Evolutionary conservation across 2,329 filamentous ascomycete species (phyloP).

Genomic region (Verticillium nubilum): DNA sequence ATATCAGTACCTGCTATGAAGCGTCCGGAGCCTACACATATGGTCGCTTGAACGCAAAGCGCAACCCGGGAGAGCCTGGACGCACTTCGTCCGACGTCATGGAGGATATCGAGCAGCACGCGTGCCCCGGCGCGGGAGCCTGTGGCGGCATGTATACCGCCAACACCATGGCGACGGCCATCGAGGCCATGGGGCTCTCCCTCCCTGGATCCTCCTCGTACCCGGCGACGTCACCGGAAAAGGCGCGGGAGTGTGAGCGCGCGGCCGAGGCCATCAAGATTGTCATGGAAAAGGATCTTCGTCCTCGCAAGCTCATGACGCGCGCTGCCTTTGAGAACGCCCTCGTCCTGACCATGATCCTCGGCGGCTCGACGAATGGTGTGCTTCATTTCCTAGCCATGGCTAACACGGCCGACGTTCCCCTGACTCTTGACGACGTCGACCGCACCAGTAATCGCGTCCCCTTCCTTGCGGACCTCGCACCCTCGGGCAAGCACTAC

Average conservation of each 20-base stretch:
- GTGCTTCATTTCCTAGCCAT: conserved; percentile 88
- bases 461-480: conserved; percentile 80
- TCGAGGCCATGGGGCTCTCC: conserved; percentile 81
- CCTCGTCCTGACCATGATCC: conserved; percentile 81
- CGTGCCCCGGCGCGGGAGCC: conserved; percentile 61
- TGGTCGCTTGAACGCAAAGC: conserved; percentile 67
- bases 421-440: conserved; percentile 75
- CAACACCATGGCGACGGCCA: conserved; percentile 88
- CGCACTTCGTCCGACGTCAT: conserved; percentile 73
- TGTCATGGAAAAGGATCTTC: conserved; percentile 79
- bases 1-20: conserved; percentile 86
- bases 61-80: conserved; percentile 52
- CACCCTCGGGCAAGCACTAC: conserved; percentile 76
- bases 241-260: conserved; percentile 80
- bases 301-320: conserved; percentile 73
- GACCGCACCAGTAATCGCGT: conserved; percentile 77
- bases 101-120: conserved; percentile 73
- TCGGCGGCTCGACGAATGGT: conserved; percentile 87
- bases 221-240: conserved; percentile 74
- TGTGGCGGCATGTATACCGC: conserved; percentile 90
- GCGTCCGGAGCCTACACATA: conserved; percentile 79
- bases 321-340: conserved; percentile 82
- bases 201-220: conserved; percentile 81
- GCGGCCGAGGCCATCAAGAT: conserved; percentile 71
- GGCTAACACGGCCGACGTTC: conserved; percentile 76